Conservation (phyloP, 768 basidiomycete genomes). For the Hysterangium stoloniferum region DNA sequence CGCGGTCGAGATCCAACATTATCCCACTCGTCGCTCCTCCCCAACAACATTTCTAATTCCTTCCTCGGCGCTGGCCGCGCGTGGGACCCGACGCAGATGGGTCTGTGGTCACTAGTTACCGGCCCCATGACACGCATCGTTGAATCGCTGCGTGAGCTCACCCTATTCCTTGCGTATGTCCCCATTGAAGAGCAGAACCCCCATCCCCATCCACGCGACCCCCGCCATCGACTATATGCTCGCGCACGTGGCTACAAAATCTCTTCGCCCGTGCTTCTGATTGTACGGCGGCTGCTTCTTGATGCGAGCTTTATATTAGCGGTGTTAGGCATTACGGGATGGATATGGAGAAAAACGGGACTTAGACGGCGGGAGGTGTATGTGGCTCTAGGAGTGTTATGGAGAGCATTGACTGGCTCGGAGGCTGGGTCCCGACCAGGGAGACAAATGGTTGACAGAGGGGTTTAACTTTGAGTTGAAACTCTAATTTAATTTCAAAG, state of each 20-base stretch:
- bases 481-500: no score
- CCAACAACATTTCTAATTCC: background rate
- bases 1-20: background rate
- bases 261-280: slow-evolving; percentile 58
- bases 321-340: slow-evolving; percentile 48
- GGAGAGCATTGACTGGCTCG: slow-evolving; percentile 62
- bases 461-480: no score
- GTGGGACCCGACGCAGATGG: slow-evolving; percentile 77
- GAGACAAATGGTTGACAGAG: slow-evolving; percentile 40
- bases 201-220: slow-evolving; percentile 2
- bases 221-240: slow-evolving; percentile 1
- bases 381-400: slow-evolving; percentile 56
- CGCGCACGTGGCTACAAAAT: slow-evolving; percentile 33
- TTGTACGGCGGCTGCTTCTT: slow-evolving; percentile 67
- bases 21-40: slow-evolving; percentile 3
- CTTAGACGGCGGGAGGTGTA: slow-evolving; percentile 61
- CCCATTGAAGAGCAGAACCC: slow-evolving; percentile 13
- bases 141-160: slow-evolving; percentile 39
- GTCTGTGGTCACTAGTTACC: slow-evolving; percentile 72
- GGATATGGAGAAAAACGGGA: slow-evolving; percentile 61
- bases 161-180: slow-evolving; percentile 43
- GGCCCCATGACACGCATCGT: slow-evolving; percentile 53
- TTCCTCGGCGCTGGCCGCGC: slow-evolving; percentile 5
- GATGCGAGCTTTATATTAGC: slow-evolving; percentile 70
- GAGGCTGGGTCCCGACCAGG: slow-evolving; percentile 26